Evolutionary conservation across 2,329 filamentous ascomycete genomes (phyloP).

Genomic region (Scedosporium aurantiacum): DNA sequence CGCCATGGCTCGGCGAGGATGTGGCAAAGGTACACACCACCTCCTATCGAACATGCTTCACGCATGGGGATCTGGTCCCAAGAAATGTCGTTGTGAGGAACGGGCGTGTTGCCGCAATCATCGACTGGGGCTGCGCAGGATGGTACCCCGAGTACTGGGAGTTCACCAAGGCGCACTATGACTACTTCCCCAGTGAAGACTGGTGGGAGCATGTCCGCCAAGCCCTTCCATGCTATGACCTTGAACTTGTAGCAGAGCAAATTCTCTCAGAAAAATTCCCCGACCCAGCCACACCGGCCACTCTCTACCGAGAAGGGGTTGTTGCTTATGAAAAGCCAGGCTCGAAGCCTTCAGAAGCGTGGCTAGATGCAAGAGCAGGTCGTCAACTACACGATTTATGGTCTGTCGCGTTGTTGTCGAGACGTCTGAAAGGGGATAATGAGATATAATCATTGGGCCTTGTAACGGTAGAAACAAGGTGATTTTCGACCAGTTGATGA

Average conservation of each 20-base stretch:
- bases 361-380: constrained; percentile 14
- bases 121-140: constrained; percentile 23
- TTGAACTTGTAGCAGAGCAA: constrained; percentile 15
- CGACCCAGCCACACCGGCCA: constrained; percentile 12
- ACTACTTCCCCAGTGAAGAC: constrained; percentile 9
- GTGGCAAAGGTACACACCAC: constrained; percentile 13
- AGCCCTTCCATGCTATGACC: constrained; percentile 14
- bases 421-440: neutral
- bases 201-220: constrained; percentile 13
- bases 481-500: no score
- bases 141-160: constrained; percentile 24
- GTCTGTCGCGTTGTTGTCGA: constrained; percentile 10
- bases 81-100: constrained; percentile 18
- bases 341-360: constrained; percentile 13
- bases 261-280: constrained; percentile 13
- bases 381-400: constrained; percentile 12
- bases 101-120: constrained; percentile 16
- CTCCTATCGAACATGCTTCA: constrained; percentile 15
- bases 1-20: constrained; percentile 9
- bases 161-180: constrained; percentile 18
- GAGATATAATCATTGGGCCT: constrained; percentile 1
- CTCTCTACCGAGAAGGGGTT: constrained; percentile 10
- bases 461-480: no score
- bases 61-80: constrained; percentile 16
- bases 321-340: constrained; percentile 4